These are phyloP conservation scores for Cydonia oblonga DNA, from an alignment of 331 rosid genomes.

Conservation along the genomic window DNA sequence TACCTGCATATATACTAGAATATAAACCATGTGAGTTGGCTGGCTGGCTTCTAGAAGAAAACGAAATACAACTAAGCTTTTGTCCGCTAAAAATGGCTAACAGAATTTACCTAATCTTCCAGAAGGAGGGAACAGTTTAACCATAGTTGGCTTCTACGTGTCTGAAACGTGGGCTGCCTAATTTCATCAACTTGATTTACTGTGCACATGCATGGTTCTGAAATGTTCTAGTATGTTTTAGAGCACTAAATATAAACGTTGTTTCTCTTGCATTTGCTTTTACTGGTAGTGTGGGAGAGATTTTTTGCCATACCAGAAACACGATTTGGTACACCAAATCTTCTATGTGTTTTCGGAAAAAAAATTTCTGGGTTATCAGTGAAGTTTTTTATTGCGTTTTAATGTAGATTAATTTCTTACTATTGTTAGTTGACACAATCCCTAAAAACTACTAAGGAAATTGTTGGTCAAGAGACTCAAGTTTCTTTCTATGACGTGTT, in stretches of 20 bases:
- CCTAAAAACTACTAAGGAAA: neutral
- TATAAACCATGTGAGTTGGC: neutral
- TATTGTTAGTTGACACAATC: too few relatives aligned
- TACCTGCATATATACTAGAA: neutral
- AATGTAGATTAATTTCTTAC: too few relatives aligned
- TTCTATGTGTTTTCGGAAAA: too few relatives aligned
- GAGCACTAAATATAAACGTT: neutral
- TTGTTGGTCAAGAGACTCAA: neutral
- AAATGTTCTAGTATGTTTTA: neutral
- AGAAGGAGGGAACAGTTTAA: neutral
- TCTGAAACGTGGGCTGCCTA: neutral
- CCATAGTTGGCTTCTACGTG: neutral
- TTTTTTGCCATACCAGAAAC: too few relatives aligned
- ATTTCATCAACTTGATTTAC: neutral
- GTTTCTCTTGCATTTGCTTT: neutral
- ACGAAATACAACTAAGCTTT: neutral
- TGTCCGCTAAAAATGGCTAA: neutral
- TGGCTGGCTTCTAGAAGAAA: conserved; percentile 7
- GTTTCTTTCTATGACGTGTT: neutral
- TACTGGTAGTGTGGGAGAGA: neutral
- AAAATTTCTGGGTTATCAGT: too few relatives aligned
- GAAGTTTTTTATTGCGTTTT: neutral
- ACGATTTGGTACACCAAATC: too few relatives aligned
- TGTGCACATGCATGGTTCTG: neutral
- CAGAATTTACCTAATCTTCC: neutral